Evolutionary conservation across 2,329 filamentous ascomycete genomes (phyloP), one percentile per base, ranked within the genome.

Genomic region (Penicillium concentricum): DNA sequence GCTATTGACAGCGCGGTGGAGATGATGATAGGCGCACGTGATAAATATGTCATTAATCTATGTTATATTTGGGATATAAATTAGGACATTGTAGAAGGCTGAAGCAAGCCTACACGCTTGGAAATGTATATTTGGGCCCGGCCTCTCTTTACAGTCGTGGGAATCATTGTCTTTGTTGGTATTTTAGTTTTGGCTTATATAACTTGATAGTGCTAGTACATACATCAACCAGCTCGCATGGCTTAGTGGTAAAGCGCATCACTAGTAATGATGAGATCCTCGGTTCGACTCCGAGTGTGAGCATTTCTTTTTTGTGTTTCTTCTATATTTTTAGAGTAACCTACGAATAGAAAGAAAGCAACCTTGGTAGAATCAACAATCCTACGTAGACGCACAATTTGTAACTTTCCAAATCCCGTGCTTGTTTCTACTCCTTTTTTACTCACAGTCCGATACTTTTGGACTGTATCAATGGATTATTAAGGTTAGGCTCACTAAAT

Each of bases 221-320:
- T 35, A 35, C 18, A 46, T 35, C 44, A 47, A 46, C 12, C 15
- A 35, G 30, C 30, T 47, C 44, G 44, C 44, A 46, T 46, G 50
- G 50, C 50, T 53, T 53, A 53, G 50, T 32, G 50, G 50, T 53
- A 53, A 53, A 53, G 50, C 50, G 30, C 44, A 47, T 47, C 30
- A 46, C 44, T 47, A 35, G 44, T 47, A 35, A 35, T 47, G 44
- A 35, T 47, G 44, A 47, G 44, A 47, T 35, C 44, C 44, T 53
- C 50, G 50, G 50, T 53, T 38, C 45, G 46, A 54, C 18, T 54
- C 45, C 38, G 52, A 54, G 45, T 54, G 52, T 50, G 38, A 38
- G 30, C 37, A 50, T 46, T 57, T 45, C 18, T 5, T 35, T 56
- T 51, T 56, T 50, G 20, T 7, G 9, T 39, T 35, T 42, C 2